phyloP scores from a whole-genome alignment of 305 asterid genomes.

The Fraxinus baroniana region DNA sequence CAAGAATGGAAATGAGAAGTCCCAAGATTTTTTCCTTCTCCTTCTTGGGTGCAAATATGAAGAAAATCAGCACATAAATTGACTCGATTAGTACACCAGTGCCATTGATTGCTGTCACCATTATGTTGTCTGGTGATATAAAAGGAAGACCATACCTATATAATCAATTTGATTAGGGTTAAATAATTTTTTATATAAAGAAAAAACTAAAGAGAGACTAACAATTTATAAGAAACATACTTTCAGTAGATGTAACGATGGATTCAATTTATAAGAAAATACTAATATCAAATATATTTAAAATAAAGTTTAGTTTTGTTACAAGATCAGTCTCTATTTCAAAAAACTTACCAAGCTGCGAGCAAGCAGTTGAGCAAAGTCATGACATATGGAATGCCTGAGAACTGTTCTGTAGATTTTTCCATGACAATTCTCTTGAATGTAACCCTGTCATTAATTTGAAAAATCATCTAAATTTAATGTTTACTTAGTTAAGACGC shows the following conservation, averaged over 20 bases:
- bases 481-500: background rate
- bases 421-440: constrained; percentile 55
- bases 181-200: background rate
- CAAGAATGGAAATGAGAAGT: constrained; percentile 21
- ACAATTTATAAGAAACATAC: no score
- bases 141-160: constrained; percentile 61
- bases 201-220: background rate
- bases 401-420: constrained; percentile 55
- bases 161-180: background rate
- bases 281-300: no score
- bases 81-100: constrained; percentile 38
- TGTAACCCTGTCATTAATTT: constrained; percentile 40
- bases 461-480: background rate
- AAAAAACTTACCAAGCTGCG: constrained; percentile 42
- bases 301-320: background rate
- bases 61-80: constrained; percentile 27
- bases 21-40: constrained; percentile 32
- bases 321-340: background rate
- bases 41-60: constrained; percentile 34
- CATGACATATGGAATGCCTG: constrained; percentile 62
- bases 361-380: constrained; percentile 66
- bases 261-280: background rate
- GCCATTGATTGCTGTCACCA: constrained; percentile 45
- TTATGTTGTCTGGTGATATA: constrained; percentile 40
- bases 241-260: background rate